phyloP scores from a whole-genome alignment of 352 stramenopile species.

The Pythium brachiatum region DNA sequence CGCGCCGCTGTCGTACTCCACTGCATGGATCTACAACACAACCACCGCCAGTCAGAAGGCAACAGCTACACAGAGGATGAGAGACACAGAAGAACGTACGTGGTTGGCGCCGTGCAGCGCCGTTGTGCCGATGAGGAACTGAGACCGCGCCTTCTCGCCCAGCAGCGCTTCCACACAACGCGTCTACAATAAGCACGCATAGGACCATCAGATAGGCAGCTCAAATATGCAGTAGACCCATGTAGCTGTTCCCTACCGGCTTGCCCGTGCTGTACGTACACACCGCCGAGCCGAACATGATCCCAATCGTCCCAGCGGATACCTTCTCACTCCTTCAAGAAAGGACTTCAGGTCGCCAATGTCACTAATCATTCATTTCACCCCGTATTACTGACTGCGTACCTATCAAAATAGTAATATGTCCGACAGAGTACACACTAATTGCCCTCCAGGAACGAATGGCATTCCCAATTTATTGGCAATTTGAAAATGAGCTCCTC shows the following conservation, averaged over 20 bases:
- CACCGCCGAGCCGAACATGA: conserved; percentile 24
- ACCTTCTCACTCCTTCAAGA: neutral
- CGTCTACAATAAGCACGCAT: conserved; percentile 29
- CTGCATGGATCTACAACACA: conserved; percentile 45
- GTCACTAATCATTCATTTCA: neutral
- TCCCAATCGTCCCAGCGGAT: neutral
- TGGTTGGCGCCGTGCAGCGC: conserved; percentile 67
- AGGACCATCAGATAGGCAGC: neutral
- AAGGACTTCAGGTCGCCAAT: neutral
- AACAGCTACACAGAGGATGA: neutral
- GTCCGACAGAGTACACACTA: neutral
- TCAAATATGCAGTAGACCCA: neutral
- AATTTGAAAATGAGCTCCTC: neutral
- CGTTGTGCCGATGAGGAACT: conserved; percentile 68
- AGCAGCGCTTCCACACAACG: conserved; percentile 68
- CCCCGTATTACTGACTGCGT: too few relatives aligned
- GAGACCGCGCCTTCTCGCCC: conserved; percentile 54
- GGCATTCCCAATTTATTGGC: conserved; percentile 1
- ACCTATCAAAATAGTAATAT: too few relatives aligned
- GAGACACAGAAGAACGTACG: conserved; percentile 25
- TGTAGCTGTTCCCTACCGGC: neutral
- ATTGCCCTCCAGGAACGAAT: neutral
- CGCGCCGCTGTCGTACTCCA: conserved; percentile 48
- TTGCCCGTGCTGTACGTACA: conserved; percentile 27
- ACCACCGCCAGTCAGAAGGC: neutral